Base-by-base conservation (phyloP, 2,329 filamentous ascomycete species). In the Aureobasidium subglaciale region DNA sequence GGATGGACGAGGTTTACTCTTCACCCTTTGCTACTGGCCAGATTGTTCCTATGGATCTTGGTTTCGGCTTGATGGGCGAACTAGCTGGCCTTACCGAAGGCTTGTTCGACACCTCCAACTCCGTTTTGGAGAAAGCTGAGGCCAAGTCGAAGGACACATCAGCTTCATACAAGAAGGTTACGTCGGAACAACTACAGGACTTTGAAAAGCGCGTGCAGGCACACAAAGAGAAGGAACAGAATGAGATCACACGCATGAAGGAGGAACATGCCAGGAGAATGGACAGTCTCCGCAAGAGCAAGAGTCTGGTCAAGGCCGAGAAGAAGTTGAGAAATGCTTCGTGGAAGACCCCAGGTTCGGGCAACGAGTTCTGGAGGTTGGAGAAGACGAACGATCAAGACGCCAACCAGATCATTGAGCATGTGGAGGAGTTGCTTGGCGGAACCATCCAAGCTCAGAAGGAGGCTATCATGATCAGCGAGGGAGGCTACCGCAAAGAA, bases 1-100 rank as follows among this genome's bases (percentile, higher is more conserved):
- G 92, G 93, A 96, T 99, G 89, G 93, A 97, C 67, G 92, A 99
- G 71, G 85, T 99, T 25, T 81, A 97, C 54, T 89, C 88, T 1
- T 97, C 92, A 1, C 90, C 91, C 0, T 96, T 96, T 67, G 80
- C 87, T 22, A 87, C 92, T 59, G 81, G 81, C 48, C 89, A 95
- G 67, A 95, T 99, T 57, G 83, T 86, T 8, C 90, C 92, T 0
- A 83, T 90, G 2, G 91, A 96, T 67, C 81, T 97, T 30, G 90
- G 90, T 1, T 76, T 97, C 9, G 93, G 93, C 4, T 79, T 78
- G 10, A 75, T 76, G 71, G 93, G 93, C 34, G 87, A 91, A 69
- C 77, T 99, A 18, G 84, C 88, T 22, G 78, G 81, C 0, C 74
- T 97, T 54, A 97, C 93, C 0, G 85, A 88, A 32, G 90, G 88